These are phyloP conservation scores for Sporothrix brunneoviolacea DNA, from an alignment of 2,329 filamentous ascomycete species.

Conservation along the genomic window DNA sequence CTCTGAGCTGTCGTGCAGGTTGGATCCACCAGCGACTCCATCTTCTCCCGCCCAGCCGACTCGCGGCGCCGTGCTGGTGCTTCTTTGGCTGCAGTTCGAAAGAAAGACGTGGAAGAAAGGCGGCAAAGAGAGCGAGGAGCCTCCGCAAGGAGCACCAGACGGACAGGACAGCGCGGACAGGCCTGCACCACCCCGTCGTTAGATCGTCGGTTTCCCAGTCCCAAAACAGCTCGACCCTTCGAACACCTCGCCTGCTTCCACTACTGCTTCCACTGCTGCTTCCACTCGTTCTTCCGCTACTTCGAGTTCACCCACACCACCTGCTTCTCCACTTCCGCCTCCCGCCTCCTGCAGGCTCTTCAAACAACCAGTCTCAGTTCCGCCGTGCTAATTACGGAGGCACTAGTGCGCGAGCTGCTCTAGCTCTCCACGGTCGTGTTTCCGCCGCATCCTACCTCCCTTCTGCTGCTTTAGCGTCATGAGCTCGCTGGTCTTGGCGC, in stretches of 20 bases:
- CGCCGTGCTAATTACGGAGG: background rate
- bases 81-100: no score
- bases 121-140: no score
- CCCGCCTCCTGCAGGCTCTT: background rate
- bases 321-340: background rate
- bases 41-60: no score
- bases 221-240: no score
- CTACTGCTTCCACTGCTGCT: background rate
- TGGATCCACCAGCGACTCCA: background rate
- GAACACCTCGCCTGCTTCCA: background rate
- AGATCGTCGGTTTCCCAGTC: slow-evolving; percentile 3
- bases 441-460: background rate
- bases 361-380: background rate
- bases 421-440: background rate
- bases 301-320: no score
- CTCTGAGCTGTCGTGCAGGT: background rate
- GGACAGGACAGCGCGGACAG: background rate
- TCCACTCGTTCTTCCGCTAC: background rate
- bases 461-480: background rate
- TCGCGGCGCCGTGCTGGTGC: no score
- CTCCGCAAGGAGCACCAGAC: no score
- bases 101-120: no score
- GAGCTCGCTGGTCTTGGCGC: background rate
- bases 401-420: background rate
- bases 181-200: background rate